Evolutionary conservation across 495 filamentous ascomycete genomes (phyloP), one percentile per base, ranked within the genome.

Genomic region (Glonium stellatum): DNA sequence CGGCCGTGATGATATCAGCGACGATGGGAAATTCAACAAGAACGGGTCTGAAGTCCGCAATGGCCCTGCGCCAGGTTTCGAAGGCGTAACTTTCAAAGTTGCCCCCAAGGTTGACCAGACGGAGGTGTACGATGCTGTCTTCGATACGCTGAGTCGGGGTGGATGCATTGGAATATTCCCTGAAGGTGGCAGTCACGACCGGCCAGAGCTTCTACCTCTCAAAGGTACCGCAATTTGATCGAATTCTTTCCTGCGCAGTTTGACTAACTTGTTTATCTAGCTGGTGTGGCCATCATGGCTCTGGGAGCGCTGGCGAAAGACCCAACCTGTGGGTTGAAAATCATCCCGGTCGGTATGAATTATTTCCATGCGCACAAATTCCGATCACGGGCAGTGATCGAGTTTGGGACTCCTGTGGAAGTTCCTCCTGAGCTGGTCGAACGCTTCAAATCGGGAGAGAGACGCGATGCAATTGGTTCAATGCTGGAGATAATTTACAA

Each of bases 321-420:
- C 50, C 93, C 92, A 4, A 80, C 95, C 63, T 96, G 87, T 69
- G 91, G 87, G n/a, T 70, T 99, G 63, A 95, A 89, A 72, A 97
- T 99, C 66, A 88, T 99, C n/a, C 95, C 95, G n/a, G 92, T 90
- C 52, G 95, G 95, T 60, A 97, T 97, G 93, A 99, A 99, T 69
- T 99, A 99, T 73, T 99, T 99, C 75, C 93, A 99, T 73, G 88
- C 93, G 4, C 93, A 99, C 76, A 99, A 97, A 71, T 99, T 99
- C 74, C 85, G 93, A 18, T 99, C 93, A 52, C 82, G 93, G 69
- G 95, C 95, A 39, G 93, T 99, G 1, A 83, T 99, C 60, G 93
- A 99, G 66, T 99, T 99, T 70, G 93, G 95, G 21, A 84, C 79
- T 25, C 91, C 93, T 2, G 78, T 97, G 36, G 87, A 95, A 58